Evolutionary conservation across 2,329 filamentous ascomycete genomes (phyloP).

Genomic region (Xylariaceae sp.): DNA sequence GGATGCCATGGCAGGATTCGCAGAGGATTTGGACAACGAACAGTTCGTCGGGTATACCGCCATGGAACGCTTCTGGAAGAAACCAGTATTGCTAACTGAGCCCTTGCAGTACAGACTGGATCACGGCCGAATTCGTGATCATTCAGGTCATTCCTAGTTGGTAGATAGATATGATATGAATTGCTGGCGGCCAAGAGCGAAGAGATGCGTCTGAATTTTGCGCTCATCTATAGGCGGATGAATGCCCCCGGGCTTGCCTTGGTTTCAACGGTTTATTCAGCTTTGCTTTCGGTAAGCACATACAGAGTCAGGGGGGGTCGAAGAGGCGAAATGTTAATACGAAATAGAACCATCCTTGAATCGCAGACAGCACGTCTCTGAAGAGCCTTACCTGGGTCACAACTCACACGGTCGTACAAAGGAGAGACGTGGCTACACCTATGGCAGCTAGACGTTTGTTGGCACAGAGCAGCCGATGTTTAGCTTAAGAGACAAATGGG

Average conservation of each 20-base stretch:
- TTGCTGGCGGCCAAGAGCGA: too few relatives aligned
- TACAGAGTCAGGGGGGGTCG: not conserved
- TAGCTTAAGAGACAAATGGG: too few relatives aligned
- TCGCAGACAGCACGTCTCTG: not conserved
- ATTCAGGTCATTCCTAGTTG: not conserved
- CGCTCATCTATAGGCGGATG: not conserved
- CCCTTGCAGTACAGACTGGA: constrained; percentile 2
- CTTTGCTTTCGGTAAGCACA: constrained; percentile 1
- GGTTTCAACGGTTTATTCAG: not conserved
- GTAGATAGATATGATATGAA: not conserved
- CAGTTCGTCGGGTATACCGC: not conserved
- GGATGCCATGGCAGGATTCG: constrained; percentile 12
- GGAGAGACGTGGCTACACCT: too few relatives aligned
- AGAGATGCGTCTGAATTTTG: not conserved
- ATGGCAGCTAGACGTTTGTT: too few relatives aligned
- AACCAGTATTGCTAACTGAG: not conserved
- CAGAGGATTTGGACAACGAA: constrained; percentile 9
- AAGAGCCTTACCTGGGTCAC: not conserved
- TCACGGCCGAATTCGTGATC: constrained; percentile 2
- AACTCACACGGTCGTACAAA: too few relatives aligned
- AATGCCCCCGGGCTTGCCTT: not conserved
- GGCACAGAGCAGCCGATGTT: too few relatives aligned
- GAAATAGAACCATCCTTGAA: too few relatives aligned
- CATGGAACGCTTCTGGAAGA: constrained; percentile 20
- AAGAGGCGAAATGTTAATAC: too few relatives aligned